These are phyloP conservation scores for Galerina marginata DNA, from an alignment of 768 basidiomycete species.

Conservation along the genomic window DNA sequence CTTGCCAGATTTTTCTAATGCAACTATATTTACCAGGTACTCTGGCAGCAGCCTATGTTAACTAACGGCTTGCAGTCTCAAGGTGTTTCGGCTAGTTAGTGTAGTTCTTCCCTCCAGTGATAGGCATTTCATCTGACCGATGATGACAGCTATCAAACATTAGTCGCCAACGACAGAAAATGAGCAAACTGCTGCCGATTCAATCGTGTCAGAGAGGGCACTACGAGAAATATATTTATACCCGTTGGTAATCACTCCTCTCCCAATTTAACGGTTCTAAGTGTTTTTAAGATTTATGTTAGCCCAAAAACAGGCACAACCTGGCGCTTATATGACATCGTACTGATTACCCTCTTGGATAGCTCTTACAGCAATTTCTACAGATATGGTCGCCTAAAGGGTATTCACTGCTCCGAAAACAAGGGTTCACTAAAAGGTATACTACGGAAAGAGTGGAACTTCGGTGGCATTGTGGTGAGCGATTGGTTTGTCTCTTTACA, in stretches of 20 bases:
- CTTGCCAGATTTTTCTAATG: not conserved
- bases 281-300: conserved; percentile 60
- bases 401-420: conserved; percentile 74
- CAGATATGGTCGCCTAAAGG: conserved; percentile 78
- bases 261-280: conserved; percentile 3
- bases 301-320: conserved; percentile 64
- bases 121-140: not conserved
- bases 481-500: conserved; percentile 62
- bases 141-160: conserved; percentile 65
- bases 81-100: conserved; percentile 63
- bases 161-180: conserved; percentile 76
- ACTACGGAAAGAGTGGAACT: conserved; percentile 78
- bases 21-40: conserved; percentile 43
- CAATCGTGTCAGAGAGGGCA: conserved; percentile 67
- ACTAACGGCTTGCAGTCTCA: conserved; percentile 62
- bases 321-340: conserved; percentile 74
- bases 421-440: conserved; percentile 61
- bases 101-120: not conserved
- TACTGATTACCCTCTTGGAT: conserved; percentile 28
- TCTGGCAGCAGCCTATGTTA: conserved; percentile 69
- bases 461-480: conserved; percentile 72
- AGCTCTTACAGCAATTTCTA: not conserved
- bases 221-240: conserved; percentile 76
- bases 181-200: conserved; percentile 67
- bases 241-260: conserved; percentile 47